Evolutionary conservation across 805 yeast genomes (phyloP).

Genomic region (Saccharomycodes ludwigii): DNA sequence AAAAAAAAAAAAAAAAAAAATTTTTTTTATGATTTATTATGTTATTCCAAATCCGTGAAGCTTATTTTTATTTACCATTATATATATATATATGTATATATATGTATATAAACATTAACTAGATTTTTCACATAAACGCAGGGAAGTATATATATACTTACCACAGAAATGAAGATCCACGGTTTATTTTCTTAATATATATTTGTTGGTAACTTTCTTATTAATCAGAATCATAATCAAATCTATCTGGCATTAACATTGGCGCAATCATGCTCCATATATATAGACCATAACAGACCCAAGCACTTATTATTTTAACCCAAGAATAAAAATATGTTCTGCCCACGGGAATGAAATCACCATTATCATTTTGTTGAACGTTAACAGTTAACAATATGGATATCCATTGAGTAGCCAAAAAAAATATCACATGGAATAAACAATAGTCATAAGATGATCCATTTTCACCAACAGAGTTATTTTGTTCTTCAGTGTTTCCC

Average conservation of each 20-base stretch:
- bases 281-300: slow-evolving; percentile 80
- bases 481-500: slow-evolving; percentile 28
- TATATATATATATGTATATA: no score
- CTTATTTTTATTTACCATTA: no score
- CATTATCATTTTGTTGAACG: slow-evolving; percentile 70
- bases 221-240: slow-evolving; percentile 28
- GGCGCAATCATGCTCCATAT: slow-evolving; percentile 93
- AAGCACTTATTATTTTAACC: slow-evolving; percentile 85
- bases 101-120: no score
- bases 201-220: neutral
- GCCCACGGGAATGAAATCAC: slow-evolving; percentile 93
- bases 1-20: neutral
- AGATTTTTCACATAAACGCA: no score
- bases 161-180: no score
- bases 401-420: slow-evolving; percentile 93
- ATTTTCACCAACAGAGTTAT: slow-evolving; percentile 44
- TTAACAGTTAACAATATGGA: slow-evolving; percentile 89
- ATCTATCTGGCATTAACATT: slow-evolving; percentile 78
- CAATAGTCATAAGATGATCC: slow-evolving; percentile 74
- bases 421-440: slow-evolving; percentile 81
- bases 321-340: slow-evolving; percentile 90
- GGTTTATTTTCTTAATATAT: no score
- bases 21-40: neutral
- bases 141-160: no score
- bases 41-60: no score